phyloP scores from a whole-genome alignment of 139 green algal genomes.

The Haematococcus lacustris region DNA sequence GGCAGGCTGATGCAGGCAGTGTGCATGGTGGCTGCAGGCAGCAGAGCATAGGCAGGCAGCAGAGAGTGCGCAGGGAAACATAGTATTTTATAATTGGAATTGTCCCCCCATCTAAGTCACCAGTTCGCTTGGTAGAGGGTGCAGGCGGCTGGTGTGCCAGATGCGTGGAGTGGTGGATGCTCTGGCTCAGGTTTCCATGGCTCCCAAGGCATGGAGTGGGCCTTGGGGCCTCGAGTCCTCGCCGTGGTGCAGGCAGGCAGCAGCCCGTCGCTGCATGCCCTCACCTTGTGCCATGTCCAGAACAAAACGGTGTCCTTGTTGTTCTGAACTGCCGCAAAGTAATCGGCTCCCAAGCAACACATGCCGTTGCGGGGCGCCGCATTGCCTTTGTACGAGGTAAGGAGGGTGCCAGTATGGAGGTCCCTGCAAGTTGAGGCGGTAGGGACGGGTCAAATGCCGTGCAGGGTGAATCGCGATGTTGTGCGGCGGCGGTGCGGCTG shows the following conservation, averaged over 20 bases:
- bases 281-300: conserved; percentile 76
- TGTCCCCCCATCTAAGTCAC: conserved; percentile 16
- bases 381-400: conserved; percentile 60
- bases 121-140: neutral
- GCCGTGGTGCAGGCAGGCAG: neutral
- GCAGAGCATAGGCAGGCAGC: neutral
- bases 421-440: conserved; percentile 71
- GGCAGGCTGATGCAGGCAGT: too few species aligned
- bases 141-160: conserved; percentile 15
- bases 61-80: neutral
- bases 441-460: too few species aligned
- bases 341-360: conserved; percentile 55
- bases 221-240: conserved; percentile 4
- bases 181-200: neutral
- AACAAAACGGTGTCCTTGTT: conserved; percentile 59
- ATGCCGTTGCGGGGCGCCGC: conserved; percentile 34
- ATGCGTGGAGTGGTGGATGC: neutral
- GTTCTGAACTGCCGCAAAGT: conserved; percentile 56
- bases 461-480: too few species aligned
- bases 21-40: neutral
- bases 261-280: neutral
- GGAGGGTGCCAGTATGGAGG: conserved; percentile 48
- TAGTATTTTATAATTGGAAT: neutral
- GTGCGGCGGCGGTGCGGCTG: neutral
- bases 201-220: neutral